Percentiles rank a stretch among this genome's conserved stretches.
Evolutionary conservation across 441 rosid genomes (phyloP).

Genomic region (Euphorbia schlechtendalii): DNA sequence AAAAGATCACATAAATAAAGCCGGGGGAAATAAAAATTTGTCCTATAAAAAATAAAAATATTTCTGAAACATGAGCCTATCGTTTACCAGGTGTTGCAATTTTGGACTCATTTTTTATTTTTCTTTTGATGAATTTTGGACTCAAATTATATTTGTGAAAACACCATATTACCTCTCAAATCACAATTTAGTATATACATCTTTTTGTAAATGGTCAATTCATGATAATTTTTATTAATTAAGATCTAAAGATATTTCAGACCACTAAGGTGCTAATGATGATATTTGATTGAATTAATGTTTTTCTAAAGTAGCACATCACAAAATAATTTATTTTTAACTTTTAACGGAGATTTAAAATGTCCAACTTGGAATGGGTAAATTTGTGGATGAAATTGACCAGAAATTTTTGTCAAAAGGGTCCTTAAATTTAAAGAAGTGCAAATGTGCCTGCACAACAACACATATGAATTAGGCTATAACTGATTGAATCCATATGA

Average conservation of each 20-base stretch:
- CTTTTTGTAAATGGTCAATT: neutral
- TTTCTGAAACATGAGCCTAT: no score
- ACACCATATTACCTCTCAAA: no score
- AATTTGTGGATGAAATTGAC: slow-evolving; percentile 5
- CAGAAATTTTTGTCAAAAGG: neutral
- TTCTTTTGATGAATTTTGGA: no score
- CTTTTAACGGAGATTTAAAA: neutral
- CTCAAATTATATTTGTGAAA: no score
- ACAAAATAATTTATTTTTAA: neutral
- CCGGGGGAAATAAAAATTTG: no score
- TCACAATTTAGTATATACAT: no score
- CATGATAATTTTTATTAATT: neutral
- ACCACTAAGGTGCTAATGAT: neutral
- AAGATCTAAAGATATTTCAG: neutral
- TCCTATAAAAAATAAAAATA: no score
- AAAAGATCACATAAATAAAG: no score
- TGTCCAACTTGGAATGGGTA: slow-evolving; percentile 7
- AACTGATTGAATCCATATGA: neutral
- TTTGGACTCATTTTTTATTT: no score
- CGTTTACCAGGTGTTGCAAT: no score
- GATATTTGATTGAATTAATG: neutral
- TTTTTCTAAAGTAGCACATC: neutral
- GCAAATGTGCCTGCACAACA: slow-evolving; percentile 24
- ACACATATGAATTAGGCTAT: no score
- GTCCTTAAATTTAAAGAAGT: neutral